A percentile compares a stretch with the other conserved stretches of the same genome.
These are phyloP conservation scores for Curvularia eragrostidis DNA, from an alignment of 2,329 filamentous ascomycete genomes.

Conservation along the genomic window DNA sequence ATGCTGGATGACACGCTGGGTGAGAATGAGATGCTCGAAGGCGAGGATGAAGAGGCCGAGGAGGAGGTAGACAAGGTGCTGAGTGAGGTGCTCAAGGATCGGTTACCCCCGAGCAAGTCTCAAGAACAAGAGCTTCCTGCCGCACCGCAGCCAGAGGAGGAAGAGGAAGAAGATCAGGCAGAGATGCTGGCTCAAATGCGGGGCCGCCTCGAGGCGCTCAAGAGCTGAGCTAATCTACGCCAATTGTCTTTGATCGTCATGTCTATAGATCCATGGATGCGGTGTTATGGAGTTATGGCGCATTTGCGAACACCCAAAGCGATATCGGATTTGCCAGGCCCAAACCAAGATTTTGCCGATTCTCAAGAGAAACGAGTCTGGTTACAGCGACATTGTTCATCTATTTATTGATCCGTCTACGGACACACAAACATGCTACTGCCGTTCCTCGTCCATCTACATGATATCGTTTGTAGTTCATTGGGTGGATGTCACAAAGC, in stretches of 20 bases:
- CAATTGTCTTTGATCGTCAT: background rate
- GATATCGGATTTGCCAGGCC: background rate
- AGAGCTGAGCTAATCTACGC: conserved; percentile 66
- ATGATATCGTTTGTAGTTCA: conserved; percentile 3
- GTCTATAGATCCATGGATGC: background rate
- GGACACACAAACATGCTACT: background rate
- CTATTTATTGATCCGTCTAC: background rate
- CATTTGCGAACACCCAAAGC: background rate
- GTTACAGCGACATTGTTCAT: background rate
- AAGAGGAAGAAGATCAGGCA: conserved; percentile 86
- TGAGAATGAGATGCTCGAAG: conserved; percentile 69
- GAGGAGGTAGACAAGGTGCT: conserved; percentile 90
- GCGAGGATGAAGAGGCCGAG: conserved; percentile 74
- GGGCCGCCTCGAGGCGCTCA: conserved; percentile 84
- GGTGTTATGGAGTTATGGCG: conserved; percentile 7
- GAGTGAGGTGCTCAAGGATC: conserved; percentile 86
- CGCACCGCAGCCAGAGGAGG: conserved; percentile 64
- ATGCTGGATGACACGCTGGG: conserved; percentile 90
- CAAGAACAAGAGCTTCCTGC: conserved; percentile 61
- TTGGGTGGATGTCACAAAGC: background rate
- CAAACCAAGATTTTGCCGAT: background rate
- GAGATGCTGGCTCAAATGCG: conserved; percentile 94
- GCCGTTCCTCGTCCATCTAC: background rate
- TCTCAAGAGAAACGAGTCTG: conserved; percentile 1
- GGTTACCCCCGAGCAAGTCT: conserved; percentile 70